Evolutionary conservation across 176 grass and related monocot genomes (phyloP), one percentile per base, ranked within the genome.

Genomic region (Carex kokanica): DNA sequence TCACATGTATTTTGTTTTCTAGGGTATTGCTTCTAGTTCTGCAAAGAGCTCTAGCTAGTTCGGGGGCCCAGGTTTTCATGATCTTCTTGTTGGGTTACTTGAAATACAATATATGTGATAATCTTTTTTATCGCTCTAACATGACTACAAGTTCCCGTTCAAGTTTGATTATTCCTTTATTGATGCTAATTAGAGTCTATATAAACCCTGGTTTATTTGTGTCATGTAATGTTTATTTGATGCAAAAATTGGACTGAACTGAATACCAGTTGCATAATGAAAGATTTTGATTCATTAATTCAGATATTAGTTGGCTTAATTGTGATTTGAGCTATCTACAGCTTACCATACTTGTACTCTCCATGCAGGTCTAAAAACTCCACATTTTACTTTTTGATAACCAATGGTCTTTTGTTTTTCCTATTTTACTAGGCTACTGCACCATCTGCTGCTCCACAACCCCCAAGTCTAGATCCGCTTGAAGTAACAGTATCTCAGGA

Each of bases 21-120:
- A 98, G 92, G 92, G 95, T 79, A 84, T 87, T 88, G 41, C 80
- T 87, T 69, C 89, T 94, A 79, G 94, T 94, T 86, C 92, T 25
- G 54, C 86, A 0, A 95, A 95, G 91, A 95, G 84, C 83, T 88
- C 91, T 29, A 71, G 85, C 88, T 64, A 91, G 83, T 88, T 88
- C 89, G 56, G 78, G 86, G 70, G 86, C 86, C 82, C 91, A 93
- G 89, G 88, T 91, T 84, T 47, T 40, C 64, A 53, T 85, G 41
- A 86, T 78, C 85, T 49, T 79, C 29, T 77, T 77, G 24, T 77
- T 31, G 49, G 73, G 47, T 54, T 77, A 77, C 69, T 51, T 73
- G 69, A 73, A 51, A 73, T 18, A 73, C 40, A 49, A 73, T 73
- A 70, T 70, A 70, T 43, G 69, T 49, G 41, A 51, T 18, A 49